A percentile compares a stretch with the other conserved stretches of the same genome.
These are phyloP conservation scores for Capsicum pubescens DNA, from an alignment of 257 asterid species.

Conservation along the genomic window DNA sequence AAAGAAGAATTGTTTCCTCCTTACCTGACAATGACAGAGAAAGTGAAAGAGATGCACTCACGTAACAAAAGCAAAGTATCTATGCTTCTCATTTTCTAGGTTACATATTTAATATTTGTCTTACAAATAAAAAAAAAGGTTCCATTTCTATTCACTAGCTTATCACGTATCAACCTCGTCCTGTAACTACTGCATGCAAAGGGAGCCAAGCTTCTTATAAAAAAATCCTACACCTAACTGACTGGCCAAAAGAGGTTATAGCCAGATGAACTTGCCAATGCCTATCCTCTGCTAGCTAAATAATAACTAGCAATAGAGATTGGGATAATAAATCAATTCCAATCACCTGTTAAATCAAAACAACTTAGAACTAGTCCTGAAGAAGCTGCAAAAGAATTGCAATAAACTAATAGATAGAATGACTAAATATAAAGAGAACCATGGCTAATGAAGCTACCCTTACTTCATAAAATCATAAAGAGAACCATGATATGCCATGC, in stretches of 20 bases:
- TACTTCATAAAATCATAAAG: too few species aligned
- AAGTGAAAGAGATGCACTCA: not conserved
- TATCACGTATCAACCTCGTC: constrained; percentile 60
- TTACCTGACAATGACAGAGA: not conserved
- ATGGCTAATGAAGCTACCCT: too few species aligned
- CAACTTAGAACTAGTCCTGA: not conserved
- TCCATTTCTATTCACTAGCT: not conserved
- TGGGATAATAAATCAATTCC: constrained; percentile 82
- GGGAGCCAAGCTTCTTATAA: constrained; percentile 78
- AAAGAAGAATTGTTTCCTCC: not conserved
- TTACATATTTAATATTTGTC: not conserved
- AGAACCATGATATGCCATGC: too few species aligned
- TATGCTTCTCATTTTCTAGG: not conserved
- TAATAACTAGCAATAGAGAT: constrained; percentile 77
- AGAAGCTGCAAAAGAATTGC: not conserved
- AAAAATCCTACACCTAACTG: constrained; percentile 78
- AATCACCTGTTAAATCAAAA: constrained; percentile 53
- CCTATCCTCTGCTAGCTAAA: constrained; percentile 84
- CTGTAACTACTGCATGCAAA: constrained; percentile 86
- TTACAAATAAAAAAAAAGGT: not conserved
- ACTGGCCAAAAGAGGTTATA: constrained; percentile 79
- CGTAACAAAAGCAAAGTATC: not conserved
- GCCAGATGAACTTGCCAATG: constrained; percentile 89
- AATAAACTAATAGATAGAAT: not conserved
- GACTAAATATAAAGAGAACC: not conserved